phyloP scores from a whole-genome alignment of 345 rosid genomes.

The Punica granatum region DNA sequence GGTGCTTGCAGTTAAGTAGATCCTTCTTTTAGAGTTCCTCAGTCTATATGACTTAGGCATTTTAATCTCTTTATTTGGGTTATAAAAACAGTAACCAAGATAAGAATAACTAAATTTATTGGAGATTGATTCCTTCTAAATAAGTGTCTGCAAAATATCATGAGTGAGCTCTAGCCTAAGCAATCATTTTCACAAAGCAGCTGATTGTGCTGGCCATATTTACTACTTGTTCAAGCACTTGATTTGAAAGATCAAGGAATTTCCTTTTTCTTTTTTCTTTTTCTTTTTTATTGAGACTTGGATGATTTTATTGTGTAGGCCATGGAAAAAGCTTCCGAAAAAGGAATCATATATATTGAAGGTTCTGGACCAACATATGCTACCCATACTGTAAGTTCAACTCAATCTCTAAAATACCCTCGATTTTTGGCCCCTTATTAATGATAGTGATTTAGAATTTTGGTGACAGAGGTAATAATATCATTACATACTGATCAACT shows the following conservation, averaged over 20 bases:
- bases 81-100: background rate
- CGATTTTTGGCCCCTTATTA: background rate
- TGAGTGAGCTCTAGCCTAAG: background rate
- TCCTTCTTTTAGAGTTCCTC: background rate
- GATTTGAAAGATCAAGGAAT: background rate
- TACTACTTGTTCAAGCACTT: background rate
- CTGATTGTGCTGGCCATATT: background rate
- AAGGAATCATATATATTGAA: slow-evolving; percentile 70
- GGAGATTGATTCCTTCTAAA: background rate
- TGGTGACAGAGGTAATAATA: background rate
- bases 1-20: background rate
- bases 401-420: background rate
- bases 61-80: background rate
- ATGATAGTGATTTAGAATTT: background rate
- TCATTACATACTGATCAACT: background rate
- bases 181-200: background rate
- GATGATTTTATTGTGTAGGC: slow-evolving; percentile 39
- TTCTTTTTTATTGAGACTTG: background rate
- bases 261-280: background rate
- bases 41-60: background rate
- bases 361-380: slow-evolving; percentile 95
- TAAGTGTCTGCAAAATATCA: background rate
- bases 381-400: slow-evolving; percentile 57
- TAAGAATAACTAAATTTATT: too few species aligned
- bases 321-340: slow-evolving; percentile 62